Evolutionary conservation across 768 basidiomycete species (phyloP).

Genomic region (Auriscalpium microsporum): DNA sequence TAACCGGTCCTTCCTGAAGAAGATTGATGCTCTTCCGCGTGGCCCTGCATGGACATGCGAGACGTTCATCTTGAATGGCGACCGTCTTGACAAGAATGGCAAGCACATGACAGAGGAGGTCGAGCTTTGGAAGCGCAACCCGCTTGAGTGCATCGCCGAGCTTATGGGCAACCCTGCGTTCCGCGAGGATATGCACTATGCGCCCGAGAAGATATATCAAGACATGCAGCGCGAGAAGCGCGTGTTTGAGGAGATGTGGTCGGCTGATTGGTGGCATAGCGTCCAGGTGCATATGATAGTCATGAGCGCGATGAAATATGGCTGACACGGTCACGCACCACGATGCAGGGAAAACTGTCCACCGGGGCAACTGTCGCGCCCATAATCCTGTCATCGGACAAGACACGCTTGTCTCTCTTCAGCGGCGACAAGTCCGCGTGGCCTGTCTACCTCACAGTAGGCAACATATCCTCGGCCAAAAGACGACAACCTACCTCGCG

Average conservation of each 20-base stretch:
- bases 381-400: conserved; percentile 38
- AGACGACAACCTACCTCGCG: conserved; percentile 26
- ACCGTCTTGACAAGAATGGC: conserved; percentile 5
- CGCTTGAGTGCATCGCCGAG: conserved; percentile 21
- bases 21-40: conserved; percentile 14
- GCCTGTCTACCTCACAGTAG: conserved; percentile 38
- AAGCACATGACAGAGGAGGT: conserved; percentile 6
- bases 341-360: conserved; percentile 5
- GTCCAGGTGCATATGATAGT: conserved; percentile 24
- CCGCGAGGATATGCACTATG: too few relatives aligned
- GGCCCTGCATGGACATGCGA: conserved; percentile 14
- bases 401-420: conserved; percentile 34
- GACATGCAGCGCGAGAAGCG: conserved; percentile 10
- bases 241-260: conserved; percentile 30
- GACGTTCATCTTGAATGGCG: background rate
- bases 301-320: background rate
- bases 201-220: conserved; percentile 21
- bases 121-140: conserved; percentile 20
- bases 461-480: conserved; percentile 34
- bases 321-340: background rate
- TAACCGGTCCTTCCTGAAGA: conserved; percentile 14
- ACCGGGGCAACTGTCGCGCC: conserved; percentile 28
- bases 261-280: conserved; percentile 29
- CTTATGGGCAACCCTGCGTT: conserved; percentile 23
- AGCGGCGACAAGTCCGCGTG: conserved; percentile 33